Conservation (phyloP, 1,284 basidiomycete species). For the Clitocybe nebularis region DNA sequence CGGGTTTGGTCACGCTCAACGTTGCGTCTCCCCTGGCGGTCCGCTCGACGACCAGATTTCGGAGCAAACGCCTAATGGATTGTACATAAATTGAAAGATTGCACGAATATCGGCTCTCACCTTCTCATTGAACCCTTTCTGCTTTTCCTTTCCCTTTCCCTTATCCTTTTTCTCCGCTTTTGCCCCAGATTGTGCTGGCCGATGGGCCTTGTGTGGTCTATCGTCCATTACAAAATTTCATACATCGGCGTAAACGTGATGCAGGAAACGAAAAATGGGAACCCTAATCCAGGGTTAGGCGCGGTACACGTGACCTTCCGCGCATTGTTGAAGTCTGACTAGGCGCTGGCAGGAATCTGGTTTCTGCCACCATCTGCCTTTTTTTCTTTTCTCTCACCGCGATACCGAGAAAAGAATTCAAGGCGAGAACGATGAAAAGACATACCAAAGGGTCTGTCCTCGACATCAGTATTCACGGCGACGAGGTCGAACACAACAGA, state of each 20-base stretch:
- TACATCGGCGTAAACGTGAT: no score
- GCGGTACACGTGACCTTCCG: not conserved
- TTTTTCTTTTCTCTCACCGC: slow-evolving; percentile 1
- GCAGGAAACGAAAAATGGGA: not conserved
- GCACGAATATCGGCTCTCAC: slow-evolving; percentile 35
- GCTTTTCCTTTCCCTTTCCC: slow-evolving; percentile 66
- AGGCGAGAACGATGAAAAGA: slow-evolving; percentile 26
- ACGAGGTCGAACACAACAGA: slow-evolving; percentile 66
- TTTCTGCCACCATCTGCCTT: not conserved
- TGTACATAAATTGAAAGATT: not conserved
- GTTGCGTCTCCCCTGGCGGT: slow-evolving; percentile 85
- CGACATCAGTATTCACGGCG: slow-evolving; percentile 52
- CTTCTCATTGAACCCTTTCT: slow-evolving; percentile 87
- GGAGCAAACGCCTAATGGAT: slow-evolving; percentile 84
- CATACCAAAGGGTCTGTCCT: slow-evolving; percentile 28
- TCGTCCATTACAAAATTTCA: slow-evolving; percentile 54
- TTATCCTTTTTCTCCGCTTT: slow-evolving; percentile 78
- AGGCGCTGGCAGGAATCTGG: no score
- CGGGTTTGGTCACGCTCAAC: slow-evolving; percentile 93
- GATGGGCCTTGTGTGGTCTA: slow-evolving; percentile 73
- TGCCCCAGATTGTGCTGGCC: slow-evolving; percentile 65
- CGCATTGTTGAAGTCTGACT: slow-evolving; percentile 2
- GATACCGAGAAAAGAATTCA: not conserved
- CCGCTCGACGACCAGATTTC: slow-evolving; percentile 83
- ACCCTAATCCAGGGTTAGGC: slow-evolving; percentile 5